phyloP scores from a whole-genome alignment of 2,329 filamentous ascomycete genomes.

The Talaromyces sp. region DNA sequence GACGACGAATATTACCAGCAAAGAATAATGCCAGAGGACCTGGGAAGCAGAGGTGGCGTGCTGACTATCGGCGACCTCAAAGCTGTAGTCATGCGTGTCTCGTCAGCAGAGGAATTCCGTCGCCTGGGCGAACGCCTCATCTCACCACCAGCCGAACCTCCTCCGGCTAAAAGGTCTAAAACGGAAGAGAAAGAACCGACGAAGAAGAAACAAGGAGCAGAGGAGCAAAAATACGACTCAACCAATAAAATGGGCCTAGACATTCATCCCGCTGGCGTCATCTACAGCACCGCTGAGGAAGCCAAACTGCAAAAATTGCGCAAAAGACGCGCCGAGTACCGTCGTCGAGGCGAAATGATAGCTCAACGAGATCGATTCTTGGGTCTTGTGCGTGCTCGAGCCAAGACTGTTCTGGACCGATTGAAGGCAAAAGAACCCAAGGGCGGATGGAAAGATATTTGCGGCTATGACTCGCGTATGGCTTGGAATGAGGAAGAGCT shows the following conservation, averaged over 20 bases:
- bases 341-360: constrained; percentile 36
- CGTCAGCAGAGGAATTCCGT: constrained; percentile 37
- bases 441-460: constrained; percentile 44
- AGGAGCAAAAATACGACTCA: neutral
- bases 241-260: constrained; percentile 26
- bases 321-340: constrained; percentile 27
- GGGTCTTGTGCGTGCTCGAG: constrained; percentile 36
- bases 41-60: constrained; percentile 40
- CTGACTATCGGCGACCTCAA: constrained; percentile 39
- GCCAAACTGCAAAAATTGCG: constrained; percentile 34
- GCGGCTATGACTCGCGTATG: constrained; percentile 43
- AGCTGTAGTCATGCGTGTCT: constrained; percentile 31
- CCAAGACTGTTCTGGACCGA: constrained; percentile 38
- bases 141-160: constrained; percentile 21
- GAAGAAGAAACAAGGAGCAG: neutral
- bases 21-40: constrained; percentile 20
- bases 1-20: constrained; percentile 20
- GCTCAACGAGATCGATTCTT: constrained; percentile 38
- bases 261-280: constrained; percentile 22
- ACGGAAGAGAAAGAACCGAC: neutral
- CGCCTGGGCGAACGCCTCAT: constrained; percentile 36
- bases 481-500: constrained; percentile 47
- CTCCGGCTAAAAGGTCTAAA: neutral
- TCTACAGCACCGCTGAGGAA: constrained; percentile 34
- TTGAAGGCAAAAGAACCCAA: constrained; percentile 42